Evolutionary conservation across 139 green algal species (phyloP), one percentile per base, ranked within the genome.

Genomic region (Tetraselmis striata): DNA sequence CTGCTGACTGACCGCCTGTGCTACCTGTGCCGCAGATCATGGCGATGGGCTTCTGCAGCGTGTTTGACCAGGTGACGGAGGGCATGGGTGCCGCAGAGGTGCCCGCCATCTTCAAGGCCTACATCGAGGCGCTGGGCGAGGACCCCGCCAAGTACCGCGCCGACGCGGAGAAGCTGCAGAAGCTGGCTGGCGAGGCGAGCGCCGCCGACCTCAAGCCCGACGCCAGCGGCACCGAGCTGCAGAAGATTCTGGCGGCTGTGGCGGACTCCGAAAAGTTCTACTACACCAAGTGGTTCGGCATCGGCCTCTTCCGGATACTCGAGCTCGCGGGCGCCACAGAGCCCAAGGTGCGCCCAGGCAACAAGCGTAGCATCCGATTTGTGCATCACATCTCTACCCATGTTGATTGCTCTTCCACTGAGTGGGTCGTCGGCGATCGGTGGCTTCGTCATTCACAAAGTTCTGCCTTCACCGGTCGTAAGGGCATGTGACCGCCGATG

Each of bases 211-310:
- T 95, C 27, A 86, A 80, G 23, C 89, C 93, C 0, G 84, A 90
- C 29, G 84, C 87, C 0, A 25, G n/a, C 0, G 80, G 77, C 78
- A 32, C 78, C 23, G 92, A 95, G 23, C 31, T 93, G 59, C 91
- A 96, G 87, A 86, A 93, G 81, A 84, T 84, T 1, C 87, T 98
- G 81, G 92, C 89, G 1, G 27, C 2, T 1, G 88, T 97, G 77
- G 88, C 93, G 2, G 85, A 86, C 30, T 59, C 79, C 1, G 86
- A 84, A 58, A 90, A 90, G 27, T 95, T 96, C 67, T 82, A 89
- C 1, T 98, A 98, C 92, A 96, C 92, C 84, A 94, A 94, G 77
- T 98, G 98, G 84, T 96, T 98, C 58, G 95, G 94, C 28, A 94
- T 98, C 59, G 95, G 95, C 2, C 88, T 98, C 23, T 98, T 98